Evolutionary conservation across 2,329 filamentous ascomycete species (phyloP).

Genomic region (Fusarium nodosum): DNA sequence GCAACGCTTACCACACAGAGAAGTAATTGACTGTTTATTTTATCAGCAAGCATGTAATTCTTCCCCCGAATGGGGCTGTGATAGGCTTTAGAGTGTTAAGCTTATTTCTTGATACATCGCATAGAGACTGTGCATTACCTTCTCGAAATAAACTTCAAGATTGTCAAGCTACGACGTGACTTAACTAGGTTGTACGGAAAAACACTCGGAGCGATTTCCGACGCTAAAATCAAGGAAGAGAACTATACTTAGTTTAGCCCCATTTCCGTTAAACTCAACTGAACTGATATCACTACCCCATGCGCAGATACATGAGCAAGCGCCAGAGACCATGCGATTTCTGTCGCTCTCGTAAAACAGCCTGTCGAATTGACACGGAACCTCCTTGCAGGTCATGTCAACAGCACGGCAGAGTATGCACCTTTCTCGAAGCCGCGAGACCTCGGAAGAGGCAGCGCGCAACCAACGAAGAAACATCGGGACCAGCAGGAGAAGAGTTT

Average conservation of each 20-base stretch:
- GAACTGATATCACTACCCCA: background rate
- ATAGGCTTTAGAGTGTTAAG: background rate
- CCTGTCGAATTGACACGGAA: background rate
- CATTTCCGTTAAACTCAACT: too few species aligned
- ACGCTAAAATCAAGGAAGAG: too few species aligned
- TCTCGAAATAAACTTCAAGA: too few species aligned
- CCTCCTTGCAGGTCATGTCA: conserved; percentile 3
- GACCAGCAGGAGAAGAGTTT: too few species aligned
- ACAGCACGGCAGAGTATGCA: conserved; percentile 2
- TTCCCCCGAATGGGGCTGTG: background rate
- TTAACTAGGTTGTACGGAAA: too few species aligned
- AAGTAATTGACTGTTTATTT: background rate
- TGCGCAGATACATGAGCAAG: conserved; percentile 26
- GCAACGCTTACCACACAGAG: background rate
- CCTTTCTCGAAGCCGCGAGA: background rate
- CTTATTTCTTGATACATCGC: background rate
- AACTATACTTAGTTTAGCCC: too few species aligned
- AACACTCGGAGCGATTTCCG: too few species aligned
- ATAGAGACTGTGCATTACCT: background rate
- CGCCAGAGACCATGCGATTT: conserved; percentile 20
- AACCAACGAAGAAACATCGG: background rate
- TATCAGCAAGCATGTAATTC: background rate
- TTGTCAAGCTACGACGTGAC: too few species aligned
- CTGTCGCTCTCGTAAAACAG: background rate
- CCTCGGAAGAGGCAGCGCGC: conserved; percentile 10